Conservation (phyloP, 768 basidiomycete genomes). For the Baorangia bicolor region DNA sequence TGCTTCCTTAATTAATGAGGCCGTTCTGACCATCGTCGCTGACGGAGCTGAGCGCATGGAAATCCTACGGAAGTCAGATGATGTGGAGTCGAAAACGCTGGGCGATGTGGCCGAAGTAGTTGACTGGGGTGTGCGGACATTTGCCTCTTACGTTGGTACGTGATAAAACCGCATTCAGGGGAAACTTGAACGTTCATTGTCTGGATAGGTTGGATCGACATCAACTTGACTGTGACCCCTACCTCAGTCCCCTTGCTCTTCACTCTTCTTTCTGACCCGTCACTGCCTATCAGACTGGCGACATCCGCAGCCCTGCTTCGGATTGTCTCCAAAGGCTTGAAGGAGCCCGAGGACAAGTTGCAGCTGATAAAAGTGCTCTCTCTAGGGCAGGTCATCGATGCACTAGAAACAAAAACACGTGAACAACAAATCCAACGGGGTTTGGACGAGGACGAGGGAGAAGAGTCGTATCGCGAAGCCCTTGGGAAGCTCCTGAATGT, state of each 20-base stretch:
- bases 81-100: conserved; percentile 48
- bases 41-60: conserved; percentile 64
- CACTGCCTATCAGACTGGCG: conserved; percentile 78
- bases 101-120: conserved; percentile 72
- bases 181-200: not conserved
- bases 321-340: conserved; percentile 90
- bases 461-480: conserved; percentile 86
- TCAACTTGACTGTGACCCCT: conserved; percentile 92
- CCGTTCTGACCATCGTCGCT: conserved; percentile 79
- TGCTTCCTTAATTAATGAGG: conserved; percentile 81
- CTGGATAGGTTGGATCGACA: conserved; percentile 90
- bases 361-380: conserved; percentile 89
- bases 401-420: conserved; percentile 75
- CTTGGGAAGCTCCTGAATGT: conserved; percentile 81
- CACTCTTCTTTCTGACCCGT: conserved; percentile 73
- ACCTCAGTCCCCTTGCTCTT: conserved; percentile 85
- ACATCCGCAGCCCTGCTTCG: conserved; percentile 77
- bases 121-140: conserved; percentile 90
- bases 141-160: conserved; percentile 93
- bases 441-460: conserved; percentile 78
- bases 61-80: conserved; percentile 45
- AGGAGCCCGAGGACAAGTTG: conserved; percentile 87
- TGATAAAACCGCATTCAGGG: conserved; percentile 15
- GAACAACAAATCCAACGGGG: conserved; percentile 63
- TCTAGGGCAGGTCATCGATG: conserved; percentile 75